Conservation (phyloP, 139 green algal genomes). For the Yamagishiella unicocca region DNA sequence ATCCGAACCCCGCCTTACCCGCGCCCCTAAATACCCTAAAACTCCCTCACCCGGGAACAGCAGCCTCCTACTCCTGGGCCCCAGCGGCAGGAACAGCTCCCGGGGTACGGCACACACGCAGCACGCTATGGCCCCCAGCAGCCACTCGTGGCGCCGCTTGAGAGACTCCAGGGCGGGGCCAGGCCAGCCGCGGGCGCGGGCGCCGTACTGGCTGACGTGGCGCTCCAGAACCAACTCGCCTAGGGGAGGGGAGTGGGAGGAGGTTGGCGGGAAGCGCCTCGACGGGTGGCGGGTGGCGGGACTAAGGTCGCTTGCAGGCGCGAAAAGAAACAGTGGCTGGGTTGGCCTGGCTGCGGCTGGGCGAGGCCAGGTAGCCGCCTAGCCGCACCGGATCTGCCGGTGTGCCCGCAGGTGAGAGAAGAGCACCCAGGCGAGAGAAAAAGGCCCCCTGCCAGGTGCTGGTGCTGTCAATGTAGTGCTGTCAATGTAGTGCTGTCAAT, state of each 20-base stretch:
- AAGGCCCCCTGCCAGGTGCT: too few relatives aligned
- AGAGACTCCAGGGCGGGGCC: conserved; percentile 67
- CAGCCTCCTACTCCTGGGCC: conserved; percentile 50
- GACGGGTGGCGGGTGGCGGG: too few relatives aligned
- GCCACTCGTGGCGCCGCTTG: conserved; percentile 62
- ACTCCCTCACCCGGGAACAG: conserved; percentile 52
- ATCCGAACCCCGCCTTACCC: not conserved
- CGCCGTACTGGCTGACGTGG: conserved; percentile 66
- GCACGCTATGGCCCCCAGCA: conserved; percentile 60
- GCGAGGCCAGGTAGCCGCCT: too few relatives aligned
- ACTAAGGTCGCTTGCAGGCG: too few relatives aligned
- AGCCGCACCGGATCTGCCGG: too few relatives aligned
- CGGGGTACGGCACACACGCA: conserved; percentile 62
- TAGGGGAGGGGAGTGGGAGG: not conserved
- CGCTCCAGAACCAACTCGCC: conserved; percentile 74
- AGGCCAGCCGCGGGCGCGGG: conserved; percentile 68
- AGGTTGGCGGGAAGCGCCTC: too few relatives aligned
- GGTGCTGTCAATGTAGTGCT: too few relatives aligned
- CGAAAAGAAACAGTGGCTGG: too few relatives aligned
- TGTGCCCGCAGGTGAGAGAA: too few relatives aligned
- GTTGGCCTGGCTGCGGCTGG: too few relatives aligned
- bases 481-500: too few relatives aligned
- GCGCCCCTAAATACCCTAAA: not conserved
- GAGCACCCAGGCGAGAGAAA: too few relatives aligned
- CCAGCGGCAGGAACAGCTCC: conserved; percentile 63